phyloP scores from a whole-genome alignment of 2,329 filamentous ascomycete genomes.

The Verticillium albo-atrum region DNA sequence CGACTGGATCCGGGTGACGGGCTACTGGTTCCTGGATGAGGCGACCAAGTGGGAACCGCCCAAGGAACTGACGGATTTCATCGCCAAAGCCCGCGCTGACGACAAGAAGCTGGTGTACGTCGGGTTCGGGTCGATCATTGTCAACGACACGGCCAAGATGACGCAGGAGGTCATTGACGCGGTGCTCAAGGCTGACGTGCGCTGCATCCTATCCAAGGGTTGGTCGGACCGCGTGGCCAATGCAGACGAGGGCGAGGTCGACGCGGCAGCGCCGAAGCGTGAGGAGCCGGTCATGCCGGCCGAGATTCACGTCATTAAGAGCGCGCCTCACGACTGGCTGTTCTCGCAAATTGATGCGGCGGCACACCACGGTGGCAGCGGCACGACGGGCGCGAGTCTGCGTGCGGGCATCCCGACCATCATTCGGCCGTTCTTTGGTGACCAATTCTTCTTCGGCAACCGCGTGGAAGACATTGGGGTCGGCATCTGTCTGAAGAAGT shows the following conservation, averaged over 20 bases:
- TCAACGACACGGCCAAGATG: conserved; percentile 81
- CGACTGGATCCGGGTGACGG: conserved; percentile 95
- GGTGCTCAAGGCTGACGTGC: conserved; percentile 84
- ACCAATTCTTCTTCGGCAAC: conserved; percentile 93
- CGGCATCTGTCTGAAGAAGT: conserved; percentile 81
- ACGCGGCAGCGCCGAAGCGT: conserved; percentile 42
- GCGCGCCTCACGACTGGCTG: conserved; percentile 94
- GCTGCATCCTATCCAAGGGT: conserved; percentile 92
- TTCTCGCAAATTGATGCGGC: conserved; percentile 92
- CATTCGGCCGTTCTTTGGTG: conserved; percentile 94
- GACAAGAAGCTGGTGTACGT: conserved; percentile 93
- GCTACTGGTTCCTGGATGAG: conserved; percentile 97
- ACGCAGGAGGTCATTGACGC: conserved; percentile 92
- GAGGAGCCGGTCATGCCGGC: conserved; percentile 64
- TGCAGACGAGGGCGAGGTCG: conserved; percentile 28
- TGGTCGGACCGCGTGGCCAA: conserved; percentile 74
- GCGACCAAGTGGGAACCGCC: conserved; percentile 65
- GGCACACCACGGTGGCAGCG: conserved; percentile 89
- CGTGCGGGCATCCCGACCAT: conserved; percentile 90
- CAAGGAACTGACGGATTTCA: conserved; percentile 72
- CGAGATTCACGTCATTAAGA: conserved; percentile 83
- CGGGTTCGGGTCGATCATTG: conserved; percentile 93
- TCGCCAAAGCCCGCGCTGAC: conserved; percentile 74
- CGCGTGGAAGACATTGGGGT: conserved; percentile 92
- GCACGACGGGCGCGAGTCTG: conserved; percentile 90